These are phyloP conservation scores for Russula earlei DNA, from an alignment of 768 basidiomycete species.

Conservation along the genomic window DNA sequence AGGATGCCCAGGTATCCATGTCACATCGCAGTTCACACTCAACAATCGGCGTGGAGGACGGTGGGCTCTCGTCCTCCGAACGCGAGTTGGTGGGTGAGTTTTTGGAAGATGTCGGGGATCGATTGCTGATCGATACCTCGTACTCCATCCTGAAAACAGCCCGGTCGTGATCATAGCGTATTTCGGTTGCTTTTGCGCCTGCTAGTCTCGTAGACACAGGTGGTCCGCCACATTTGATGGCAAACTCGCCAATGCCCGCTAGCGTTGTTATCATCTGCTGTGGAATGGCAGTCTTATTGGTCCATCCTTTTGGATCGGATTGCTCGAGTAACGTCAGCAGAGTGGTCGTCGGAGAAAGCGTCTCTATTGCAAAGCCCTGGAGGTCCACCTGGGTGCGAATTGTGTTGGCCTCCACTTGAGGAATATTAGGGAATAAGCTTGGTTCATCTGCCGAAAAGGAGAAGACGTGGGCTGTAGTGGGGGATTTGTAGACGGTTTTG, in stretches of 20 bases:
- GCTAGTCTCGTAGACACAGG: conserved; percentile 80
- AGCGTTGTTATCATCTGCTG: conserved; percentile 86
- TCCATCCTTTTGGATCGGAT: conserved; percentile 96
- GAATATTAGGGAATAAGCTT: conserved; percentile 72
- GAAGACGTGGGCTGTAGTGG: conserved; percentile 90
- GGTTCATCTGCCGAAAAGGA: conserved; percentile 89
- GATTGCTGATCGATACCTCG: conserved; percentile 49
- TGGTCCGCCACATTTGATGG: conserved; percentile 91
- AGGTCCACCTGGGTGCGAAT: conserved; percentile 95
- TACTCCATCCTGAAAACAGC: conserved; percentile 78
- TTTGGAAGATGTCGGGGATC: conserved; percentile 21
- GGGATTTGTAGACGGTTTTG: conserved; percentile 95
- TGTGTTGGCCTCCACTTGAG: conserved; percentile 56
- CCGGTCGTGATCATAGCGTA: conserved; percentile 84
- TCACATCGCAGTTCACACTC: conserved; percentile 92
- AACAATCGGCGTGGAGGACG: conserved; percentile 39
- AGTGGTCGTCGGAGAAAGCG: conserved; percentile 89
- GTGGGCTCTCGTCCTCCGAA: conserved; percentile 20
- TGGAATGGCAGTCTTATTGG: conserved; percentile 88
- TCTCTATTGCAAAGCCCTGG: conserved; percentile 98
- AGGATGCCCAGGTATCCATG: conserved; percentile 76
- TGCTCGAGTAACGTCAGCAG: conserved; percentile 91
- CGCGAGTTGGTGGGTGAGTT: conserved; percentile 14
- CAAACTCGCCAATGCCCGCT: conserved; percentile 90
- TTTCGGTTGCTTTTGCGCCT: conserved; percentile 62